These are phyloP conservation scores for Cadophora malorum DNA, from an alignment of 2,329 filamentous ascomycete genomes.

Conservation along the genomic window DNA sequence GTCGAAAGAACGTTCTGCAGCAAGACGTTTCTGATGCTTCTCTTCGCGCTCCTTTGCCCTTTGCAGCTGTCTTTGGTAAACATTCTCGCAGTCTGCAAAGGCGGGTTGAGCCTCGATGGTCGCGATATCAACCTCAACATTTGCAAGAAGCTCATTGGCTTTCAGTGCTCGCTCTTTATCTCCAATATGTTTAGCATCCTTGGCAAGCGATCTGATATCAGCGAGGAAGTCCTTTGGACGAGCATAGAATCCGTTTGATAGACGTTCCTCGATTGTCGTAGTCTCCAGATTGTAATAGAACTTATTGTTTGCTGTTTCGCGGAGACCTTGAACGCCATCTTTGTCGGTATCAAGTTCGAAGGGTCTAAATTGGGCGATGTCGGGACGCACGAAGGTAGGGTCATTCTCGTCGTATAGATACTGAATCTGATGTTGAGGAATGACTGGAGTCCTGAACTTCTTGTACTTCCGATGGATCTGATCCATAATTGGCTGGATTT, in stretches of 20 bases:
- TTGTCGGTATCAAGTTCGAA: slow-evolving; percentile 82
- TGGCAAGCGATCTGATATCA: slow-evolving; percentile 84
- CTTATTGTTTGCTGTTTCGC: slow-evolving; percentile 77
- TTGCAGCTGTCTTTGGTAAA: slow-evolving; percentile 76
- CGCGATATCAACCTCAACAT: slow-evolving; percentile 92
- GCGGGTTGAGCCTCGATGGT: slow-evolving; percentile 73
- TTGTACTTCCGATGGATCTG: slow-evolving; percentile 91
- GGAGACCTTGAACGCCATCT: slow-evolving; percentile 77
- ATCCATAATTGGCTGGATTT: slow-evolving; percentile 95
- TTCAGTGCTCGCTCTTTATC: slow-evolving; percentile 84
- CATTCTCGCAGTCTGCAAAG: slow-evolving; percentile 78
- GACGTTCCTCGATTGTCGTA: slow-evolving; percentile 90
- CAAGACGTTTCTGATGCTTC: slow-evolving; percentile 59
- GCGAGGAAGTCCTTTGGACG: slow-evolving; percentile 87
- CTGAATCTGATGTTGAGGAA: slow-evolving; percentile 74
- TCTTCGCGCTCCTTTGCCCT: slow-evolving; percentile 66
- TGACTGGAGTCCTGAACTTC: slow-evolving; percentile 82
- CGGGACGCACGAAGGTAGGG: slow-evolving; percentile 68
- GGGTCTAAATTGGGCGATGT: slow-evolving; percentile 66
- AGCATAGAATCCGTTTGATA: slow-evolving; percentile 96
- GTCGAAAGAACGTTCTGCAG: slow-evolving; percentile 30
- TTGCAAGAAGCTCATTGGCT: slow-evolving; percentile 88
- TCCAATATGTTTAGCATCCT: slow-evolving; percentile 82
- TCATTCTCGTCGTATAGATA: slow-evolving; percentile 88
- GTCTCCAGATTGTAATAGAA: slow-evolving; percentile 97